phyloP scores from a whole-genome alignment of 345 rosid genomes.

The Hirschfeldia incana region DNA sequence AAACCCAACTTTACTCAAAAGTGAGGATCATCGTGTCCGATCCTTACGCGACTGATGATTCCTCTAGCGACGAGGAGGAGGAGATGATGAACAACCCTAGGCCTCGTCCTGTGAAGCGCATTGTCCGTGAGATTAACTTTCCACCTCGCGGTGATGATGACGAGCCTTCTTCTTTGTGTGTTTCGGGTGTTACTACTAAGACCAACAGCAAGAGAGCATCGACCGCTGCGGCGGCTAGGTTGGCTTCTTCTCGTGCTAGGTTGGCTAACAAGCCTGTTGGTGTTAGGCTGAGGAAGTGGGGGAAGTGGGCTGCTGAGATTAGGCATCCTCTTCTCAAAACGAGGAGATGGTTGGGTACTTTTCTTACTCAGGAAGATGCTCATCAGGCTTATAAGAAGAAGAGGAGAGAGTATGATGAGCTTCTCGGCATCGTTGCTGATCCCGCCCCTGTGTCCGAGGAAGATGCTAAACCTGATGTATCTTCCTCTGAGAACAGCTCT shows the following conservation, averaged over 20 bases:
- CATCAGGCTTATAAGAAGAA: constrained; percentile 66
- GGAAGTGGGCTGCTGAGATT: constrained; percentile 99
- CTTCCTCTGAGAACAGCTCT: constrained; percentile 48
- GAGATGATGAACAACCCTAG: constrained; percentile 14
- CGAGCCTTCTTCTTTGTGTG: constrained; percentile 40
- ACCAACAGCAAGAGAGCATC: constrained; percentile 26
- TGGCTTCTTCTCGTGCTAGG: not conserved
- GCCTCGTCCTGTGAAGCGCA: constrained; percentile 45
- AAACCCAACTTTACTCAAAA: constrained; percentile 46
- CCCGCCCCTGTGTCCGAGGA: constrained; percentile 1
- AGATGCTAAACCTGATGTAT: constrained; percentile 16
- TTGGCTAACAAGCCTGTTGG: constrained; percentile 51
- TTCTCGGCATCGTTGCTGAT: not conserved
- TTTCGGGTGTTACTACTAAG: constrained; percentile 64
- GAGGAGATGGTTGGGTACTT: constrained; percentile 93
- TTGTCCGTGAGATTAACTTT: constrained; percentile 57
- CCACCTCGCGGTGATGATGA: constrained; percentile 21
- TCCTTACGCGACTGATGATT: constrained; percentile 88
- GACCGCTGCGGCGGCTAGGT: not conserved
- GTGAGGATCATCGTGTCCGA: constrained; percentile 66
- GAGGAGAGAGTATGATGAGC: constrained; percentile 63
- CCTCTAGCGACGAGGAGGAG: constrained; percentile 76
- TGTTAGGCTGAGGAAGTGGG: constrained; percentile 95
- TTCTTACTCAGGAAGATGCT: constrained; percentile 78
- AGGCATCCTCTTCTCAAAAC: constrained; percentile 59